Base-by-base conservation (phyloP, 2,329 filamentous ascomycete species). In the Hymenoscyphus linearis region DNA sequence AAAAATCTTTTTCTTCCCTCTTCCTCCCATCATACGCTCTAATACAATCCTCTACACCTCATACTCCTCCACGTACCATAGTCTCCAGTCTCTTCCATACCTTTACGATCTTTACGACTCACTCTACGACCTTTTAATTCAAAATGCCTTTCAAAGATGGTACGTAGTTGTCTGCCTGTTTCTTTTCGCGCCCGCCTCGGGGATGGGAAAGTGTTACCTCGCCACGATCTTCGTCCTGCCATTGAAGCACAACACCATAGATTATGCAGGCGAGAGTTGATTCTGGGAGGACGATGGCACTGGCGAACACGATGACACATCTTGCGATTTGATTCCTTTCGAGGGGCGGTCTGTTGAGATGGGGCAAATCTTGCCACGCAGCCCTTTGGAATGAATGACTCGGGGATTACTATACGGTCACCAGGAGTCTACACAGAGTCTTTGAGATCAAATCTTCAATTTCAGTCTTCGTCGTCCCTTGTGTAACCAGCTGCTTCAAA, bases 91-190 rank as follows among this genome's bases (percentile, higher is more conserved):
- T 25, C 35, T 57, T 63, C 61, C 58, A 57, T 62, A 64, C 63
- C 67, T 63, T 61, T 58, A 52, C 25, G 18, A 13, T 25, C 35
- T 57, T 47, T 47, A 35, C n/a, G 10, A 13, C 34, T 37, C 54
- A 31, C 3, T 5, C 14, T 37, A 31, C 36, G 13, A 52, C 66
- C 66, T 69, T 68, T 72, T 69, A 65, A 67, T 63, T 65, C 72
- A 76, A 71, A 59, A 77, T 77, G 75, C 64, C 64, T 68, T 76
- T 75, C 74, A 72, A 72, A 63, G 66, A 71, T 58, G 75, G 75
- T 77, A 75, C 35, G 75, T 75, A 58, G 26, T 37, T 52, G 22
- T 40, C 53, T 54, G 26, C 26, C 22, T 27, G 25, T 36, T 52
- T 22, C 37, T 62, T 53, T 55, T 60, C 54, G 36, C 59, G 55